Conservation (phyloP, 1,284 basidiomycete genomes). For the Neonothopanus nambi region DNA sequence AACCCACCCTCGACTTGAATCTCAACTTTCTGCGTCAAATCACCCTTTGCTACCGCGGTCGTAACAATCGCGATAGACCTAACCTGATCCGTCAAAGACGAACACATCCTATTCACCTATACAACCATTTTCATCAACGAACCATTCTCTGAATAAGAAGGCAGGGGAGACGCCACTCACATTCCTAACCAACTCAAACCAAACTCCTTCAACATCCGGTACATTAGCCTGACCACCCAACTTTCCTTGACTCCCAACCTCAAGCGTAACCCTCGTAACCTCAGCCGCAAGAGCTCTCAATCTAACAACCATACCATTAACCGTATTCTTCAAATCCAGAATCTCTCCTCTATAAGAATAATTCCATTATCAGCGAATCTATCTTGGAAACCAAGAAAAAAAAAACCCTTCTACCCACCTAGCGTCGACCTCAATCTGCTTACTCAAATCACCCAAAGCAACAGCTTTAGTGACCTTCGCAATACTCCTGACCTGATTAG, state of each 20-base stretch:
- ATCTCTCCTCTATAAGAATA: slow-evolving; percentile 77
- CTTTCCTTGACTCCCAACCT: slow-evolving; percentile 89
- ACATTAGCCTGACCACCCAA: slow-evolving; percentile 91
- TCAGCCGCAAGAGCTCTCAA: slow-evolving; percentile 85
- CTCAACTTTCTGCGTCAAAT: slow-evolving; percentile 87
- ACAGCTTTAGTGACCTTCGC: slow-evolving; percentile 98
- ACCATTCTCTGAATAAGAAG: too few relatives aligned
- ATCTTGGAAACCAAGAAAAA: not conserved
- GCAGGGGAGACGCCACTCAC: slow-evolving; percentile 43
- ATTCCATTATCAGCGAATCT: not conserved
- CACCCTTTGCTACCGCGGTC: slow-evolving; percentile 88
- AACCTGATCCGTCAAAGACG: slow-evolving; percentile 92
- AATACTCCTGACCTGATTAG: slow-evolving; percentile 88
- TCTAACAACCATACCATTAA: slow-evolving; percentile 92
- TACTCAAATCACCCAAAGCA: slow-evolving; percentile 90
- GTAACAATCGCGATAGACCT: slow-evolving; percentile 91
- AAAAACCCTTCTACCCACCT: slow-evolving; percentile 23
- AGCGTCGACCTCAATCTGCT: slow-evolving; percentile 97
- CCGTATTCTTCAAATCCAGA: slow-evolving; percentile 95
- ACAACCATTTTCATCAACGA: too few relatives aligned
- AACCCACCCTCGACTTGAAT: slow-evolving; percentile 92
- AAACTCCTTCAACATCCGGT: slow-evolving; percentile 93
- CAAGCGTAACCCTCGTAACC: slow-evolving; percentile 93
- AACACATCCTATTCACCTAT: slow-evolving; percentile 81
- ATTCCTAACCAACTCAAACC: slow-evolving; percentile 89